Base-by-base conservation (phyloP, 768 basidiomycete genomes). In the Leucosporidium creatinivorum region DNA sequence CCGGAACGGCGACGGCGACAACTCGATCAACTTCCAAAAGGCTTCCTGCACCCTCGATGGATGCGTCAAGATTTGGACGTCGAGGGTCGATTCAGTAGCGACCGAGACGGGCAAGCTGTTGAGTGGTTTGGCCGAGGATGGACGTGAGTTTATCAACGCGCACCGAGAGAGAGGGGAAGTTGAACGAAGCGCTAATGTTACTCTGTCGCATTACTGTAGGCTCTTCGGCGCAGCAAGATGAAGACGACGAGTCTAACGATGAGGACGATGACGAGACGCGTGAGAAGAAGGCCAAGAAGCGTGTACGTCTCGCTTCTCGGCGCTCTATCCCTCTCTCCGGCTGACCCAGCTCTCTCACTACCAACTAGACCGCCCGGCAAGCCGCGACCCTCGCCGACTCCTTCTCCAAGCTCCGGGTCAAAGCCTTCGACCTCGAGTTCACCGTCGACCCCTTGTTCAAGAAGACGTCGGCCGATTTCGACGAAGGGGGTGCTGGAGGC, bases 21-120 rank as follows among this genome's bases (percentile, higher is more conserved):
- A 96, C 75, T 88, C 89, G 19, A 99, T 99, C 83, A 98, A 99
- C 79, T 99, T 99, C 76, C 96, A 98, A 79, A 93, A 94, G 76
- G 96, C 96, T 21, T 93, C 91, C 0, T 93, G 87, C 77, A 98
- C 96, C 0, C 85, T 99, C 26, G 96, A 99, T 67, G 96, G 94
- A 15, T 99, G 96, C 78, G 92, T 99, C 78, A 99, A 98, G 80
- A 97, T 99, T 69, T 99, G 93, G 93, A 98, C 93, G 10, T 91
- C 89, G 73, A 87, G 96, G 56, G 94, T 99, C 50, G 96, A 99
- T 78, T 90, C 88, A 69, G 93, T 98, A 47, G 91, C 91, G 28
- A 94, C 91, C 0, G 96, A 98, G 78, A 97, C 93, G 0, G 92
- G 92, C 31, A 97, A 96, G 77, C 83, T 99, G 18, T 82, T 97